These are phyloP conservation scores for Carex arenaria DNA, from an alignment of 202 grass and related monocot genomes.

Conservation along the genomic window DNA sequence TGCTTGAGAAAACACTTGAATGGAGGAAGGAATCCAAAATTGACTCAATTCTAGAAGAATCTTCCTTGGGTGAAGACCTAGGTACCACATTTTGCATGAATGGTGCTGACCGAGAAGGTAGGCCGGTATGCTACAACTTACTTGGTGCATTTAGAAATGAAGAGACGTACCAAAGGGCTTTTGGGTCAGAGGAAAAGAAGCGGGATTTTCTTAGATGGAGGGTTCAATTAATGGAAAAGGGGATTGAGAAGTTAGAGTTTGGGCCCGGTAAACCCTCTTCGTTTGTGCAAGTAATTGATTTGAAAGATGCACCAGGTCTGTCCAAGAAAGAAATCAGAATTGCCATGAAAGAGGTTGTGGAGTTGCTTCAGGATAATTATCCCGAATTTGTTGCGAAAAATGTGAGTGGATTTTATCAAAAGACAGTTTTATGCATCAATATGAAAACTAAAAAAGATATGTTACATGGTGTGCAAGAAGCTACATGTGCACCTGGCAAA, in stretches of 20 bases:
- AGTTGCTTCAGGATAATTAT: constrained; percentile 32
- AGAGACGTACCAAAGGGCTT: constrained; percentile 50
- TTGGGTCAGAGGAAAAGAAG: constrained; percentile 63
- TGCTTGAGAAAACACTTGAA: constrained; percentile 65
- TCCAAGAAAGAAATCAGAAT: constrained; percentile 45
- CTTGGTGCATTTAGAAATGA: constrained; percentile 35
- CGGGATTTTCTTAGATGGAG: constrained; percentile 69
- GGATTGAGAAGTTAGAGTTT: constrained; percentile 64
- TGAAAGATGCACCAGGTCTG: constrained; percentile 61
- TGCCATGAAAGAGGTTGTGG: constrained; percentile 32
- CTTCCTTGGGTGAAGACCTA: constrained; percentile 34
- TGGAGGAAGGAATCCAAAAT: constrained; percentile 70
- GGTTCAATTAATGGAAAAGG: constrained; percentile 73
- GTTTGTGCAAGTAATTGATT: constrained; percentile 81
- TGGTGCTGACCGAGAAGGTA: constrained; percentile 57
- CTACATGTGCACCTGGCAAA: neutral
- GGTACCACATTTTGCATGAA: constrained; percentile 49
- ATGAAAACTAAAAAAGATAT: neutral
- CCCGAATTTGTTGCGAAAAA: constrained; percentile 31
- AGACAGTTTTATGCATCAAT: neutral
- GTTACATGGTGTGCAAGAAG: neutral
- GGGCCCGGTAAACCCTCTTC: constrained; percentile 58
- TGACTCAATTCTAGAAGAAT: constrained; percentile 27
- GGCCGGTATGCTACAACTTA: constrained; percentile 81
- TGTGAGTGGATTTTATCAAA: constrained; percentile 12